These are phyloP conservation scores for Pouteria glomerata DNA, from an alignment of 148 eudicot species.

Conservation along the genomic window DNA sequence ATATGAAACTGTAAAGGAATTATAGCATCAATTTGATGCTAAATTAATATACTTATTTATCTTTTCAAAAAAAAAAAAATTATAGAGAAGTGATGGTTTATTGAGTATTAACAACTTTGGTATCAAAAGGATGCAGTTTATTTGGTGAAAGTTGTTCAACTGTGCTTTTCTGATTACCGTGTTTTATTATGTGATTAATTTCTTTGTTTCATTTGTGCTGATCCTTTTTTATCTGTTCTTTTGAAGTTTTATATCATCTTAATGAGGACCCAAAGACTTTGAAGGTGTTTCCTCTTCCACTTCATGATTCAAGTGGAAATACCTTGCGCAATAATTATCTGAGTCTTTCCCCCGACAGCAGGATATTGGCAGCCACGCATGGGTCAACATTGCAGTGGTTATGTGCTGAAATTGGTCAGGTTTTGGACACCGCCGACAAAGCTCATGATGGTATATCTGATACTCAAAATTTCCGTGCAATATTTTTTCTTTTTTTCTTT, in stretches of 20 bases:
- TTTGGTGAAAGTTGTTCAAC: background rate
- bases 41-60: no score
- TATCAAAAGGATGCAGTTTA: background rate
- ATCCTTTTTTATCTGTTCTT: slow-evolving; percentile 12
- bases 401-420: slow-evolving; percentile 72
- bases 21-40: no score
- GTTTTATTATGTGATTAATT: no score
- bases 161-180: background rate
- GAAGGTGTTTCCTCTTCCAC: slow-evolving; percentile 86
- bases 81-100: background rate
- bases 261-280: slow-evolving; percentile 97
- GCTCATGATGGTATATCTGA: slow-evolving; percentile 79
- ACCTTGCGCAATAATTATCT: slow-evolving; percentile 82
- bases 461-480: background rate
- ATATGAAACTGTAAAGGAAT: no score
- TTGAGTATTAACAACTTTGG: background rate
- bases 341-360: slow-evolving; percentile 86
- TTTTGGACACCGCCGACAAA: slow-evolving; percentile 79
- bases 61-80: no score
- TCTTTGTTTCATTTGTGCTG: background rate
- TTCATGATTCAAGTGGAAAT: slow-evolving; percentile 73
- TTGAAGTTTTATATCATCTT: slow-evolving; percentile 84
- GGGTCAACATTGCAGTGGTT: slow-evolving; percentile 90
- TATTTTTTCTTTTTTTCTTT: background rate
- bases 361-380: slow-evolving; percentile 79